phyloP scores from a whole-genome alignment of 2,329 filamentous ascomycete genomes.

The Pyrenophora teres region DNA sequence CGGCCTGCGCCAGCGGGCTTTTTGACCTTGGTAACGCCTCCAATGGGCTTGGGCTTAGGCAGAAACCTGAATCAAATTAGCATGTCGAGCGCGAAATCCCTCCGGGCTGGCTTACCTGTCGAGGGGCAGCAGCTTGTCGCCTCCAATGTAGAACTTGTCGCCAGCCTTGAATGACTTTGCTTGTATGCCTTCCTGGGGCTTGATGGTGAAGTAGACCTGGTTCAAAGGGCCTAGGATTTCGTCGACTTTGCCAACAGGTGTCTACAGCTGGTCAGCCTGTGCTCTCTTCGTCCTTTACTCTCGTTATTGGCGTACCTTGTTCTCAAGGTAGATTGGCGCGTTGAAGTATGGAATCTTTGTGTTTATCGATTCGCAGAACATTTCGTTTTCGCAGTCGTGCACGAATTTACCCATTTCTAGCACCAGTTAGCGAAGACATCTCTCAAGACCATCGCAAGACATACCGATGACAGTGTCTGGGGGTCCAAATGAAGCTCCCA shows the following conservation, averaged over 20 bases:
- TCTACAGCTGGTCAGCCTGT: constrained; percentile 55
- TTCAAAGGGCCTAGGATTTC: constrained; percentile 97
- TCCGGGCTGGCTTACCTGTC: constrained; percentile 65
- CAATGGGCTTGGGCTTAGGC: constrained; percentile 82
- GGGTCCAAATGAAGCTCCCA: constrained; percentile 49
- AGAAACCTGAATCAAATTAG: constrained; percentile 67
- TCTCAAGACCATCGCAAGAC: background rate
- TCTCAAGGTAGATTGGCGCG: constrained; percentile 97
- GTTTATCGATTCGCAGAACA: constrained; percentile 95
- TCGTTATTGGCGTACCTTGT: constrained; percentile 68
- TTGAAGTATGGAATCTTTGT: constrained; percentile 98
- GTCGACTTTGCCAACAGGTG: constrained; percentile 92
- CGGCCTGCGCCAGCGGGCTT: constrained; percentile 65
- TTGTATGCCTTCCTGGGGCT: constrained; percentile 94
- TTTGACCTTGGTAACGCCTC: constrained; percentile 71
- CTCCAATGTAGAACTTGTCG: constrained; percentile 95
- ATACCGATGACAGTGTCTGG: constrained; percentile 52
- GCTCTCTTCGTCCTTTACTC: background rate
- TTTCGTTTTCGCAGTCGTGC: constrained; percentile 95
- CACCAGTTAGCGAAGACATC: constrained; percentile 20
- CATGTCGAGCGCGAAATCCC: constrained; percentile 1
- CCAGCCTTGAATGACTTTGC: constrained; percentile 92
- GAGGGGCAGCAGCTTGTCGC: constrained; percentile 91
- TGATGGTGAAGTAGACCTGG: constrained; percentile 98
- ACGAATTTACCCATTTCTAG: constrained; percentile 92